phyloP scores from a whole-genome alignment of 1,284 basidiomycete species.

The Apiotrichum domesticum region DNA sequence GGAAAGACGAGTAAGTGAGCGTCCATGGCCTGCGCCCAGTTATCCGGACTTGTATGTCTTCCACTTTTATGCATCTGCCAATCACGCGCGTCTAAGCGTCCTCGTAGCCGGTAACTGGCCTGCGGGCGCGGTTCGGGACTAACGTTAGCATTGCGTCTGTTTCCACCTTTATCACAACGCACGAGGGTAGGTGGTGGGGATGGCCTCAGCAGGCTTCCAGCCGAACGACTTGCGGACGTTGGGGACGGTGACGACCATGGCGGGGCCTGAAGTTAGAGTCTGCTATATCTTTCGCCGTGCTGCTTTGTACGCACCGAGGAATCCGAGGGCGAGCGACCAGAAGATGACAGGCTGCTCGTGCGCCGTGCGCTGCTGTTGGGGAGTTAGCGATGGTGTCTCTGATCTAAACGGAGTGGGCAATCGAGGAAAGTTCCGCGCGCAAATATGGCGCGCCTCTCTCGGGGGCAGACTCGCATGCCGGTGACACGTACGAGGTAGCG shows the following conservation, averaged over 20 bases:
- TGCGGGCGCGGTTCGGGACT: conserved; percentile 41
- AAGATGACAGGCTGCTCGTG: conserved; percentile 92
- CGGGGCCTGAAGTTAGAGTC: conserved; percentile 56
- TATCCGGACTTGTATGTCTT: background rate
- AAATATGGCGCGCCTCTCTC: no score
- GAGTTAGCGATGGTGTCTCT: conserved; percentile 3
- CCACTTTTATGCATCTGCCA: background rate
- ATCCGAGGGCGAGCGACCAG: conserved; percentile 73
- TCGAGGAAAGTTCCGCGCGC: no score
- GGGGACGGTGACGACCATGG: conserved; percentile 69
- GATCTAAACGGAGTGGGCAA: no score
- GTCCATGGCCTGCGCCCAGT: no score
- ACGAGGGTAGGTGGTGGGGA: conserved; percentile 84
- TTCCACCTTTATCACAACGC: conserved; percentile 1
- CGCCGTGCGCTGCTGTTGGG: conserved; percentile 63
- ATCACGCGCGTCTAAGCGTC: conserved; percentile 24
- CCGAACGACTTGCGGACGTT: conserved; percentile 69
- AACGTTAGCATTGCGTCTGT: background rate
- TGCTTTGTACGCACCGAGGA: conserved; percentile 30
- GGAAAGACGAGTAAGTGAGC: no score
- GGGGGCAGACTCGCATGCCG: no score
- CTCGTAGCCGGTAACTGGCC: conserved; percentile 34
- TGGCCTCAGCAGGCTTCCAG: conserved; percentile 64
- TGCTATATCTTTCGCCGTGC: no score
- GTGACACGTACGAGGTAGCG: conserved; percentile 17